These are phyloP conservation scores for Nakaseomyces uthaithaninus DNA, from an alignment of 1,139 yeast genomes.

Conservation along the genomic window DNA sequence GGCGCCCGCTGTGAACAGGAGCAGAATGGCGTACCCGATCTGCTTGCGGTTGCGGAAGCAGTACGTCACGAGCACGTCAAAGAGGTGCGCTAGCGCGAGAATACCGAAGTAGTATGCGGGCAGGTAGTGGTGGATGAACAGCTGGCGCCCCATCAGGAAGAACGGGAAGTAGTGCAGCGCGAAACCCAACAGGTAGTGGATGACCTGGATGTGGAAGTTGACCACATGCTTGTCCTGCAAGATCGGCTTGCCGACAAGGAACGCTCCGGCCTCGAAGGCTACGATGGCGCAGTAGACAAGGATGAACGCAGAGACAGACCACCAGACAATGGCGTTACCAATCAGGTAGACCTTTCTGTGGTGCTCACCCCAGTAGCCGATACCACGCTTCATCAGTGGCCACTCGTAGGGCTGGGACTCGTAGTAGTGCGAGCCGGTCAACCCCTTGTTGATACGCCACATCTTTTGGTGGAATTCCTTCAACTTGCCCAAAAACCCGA, in stretches of 20 bases:
- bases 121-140: slow-evolving; percentile 85
- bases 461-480: slow-evolving; percentile 73
- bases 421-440: slow-evolving; percentile 78
- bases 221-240: slow-evolving; percentile 48
- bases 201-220: slow-evolving; percentile 62
- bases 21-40: slow-evolving; percentile 41
- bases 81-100: slow-evolving; percentile 70
- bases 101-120: slow-evolving; percentile 88
- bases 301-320: slow-evolving; percentile 61
- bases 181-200: slow-evolving; percentile 74
- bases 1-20: slow-evolving; percentile 43
- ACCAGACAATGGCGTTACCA: slow-evolving; percentile 90
- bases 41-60: slow-evolving; percentile 36
- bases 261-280: slow-evolving; percentile 51
- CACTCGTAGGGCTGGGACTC: slow-evolving; percentile 86
- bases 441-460: slow-evolving; percentile 85
- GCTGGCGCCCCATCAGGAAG: slow-evolving; percentile 84
- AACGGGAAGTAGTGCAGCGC: slow-evolving; percentile 78
- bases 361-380: slow-evolving; percentile 83
- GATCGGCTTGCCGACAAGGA: slow-evolving; percentile 60
- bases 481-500: slow-evolving; percentile 62
- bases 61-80: slow-evolving; percentile 57
- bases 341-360: slow-evolving; percentile 74
- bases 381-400: slow-evolving; percentile 86
- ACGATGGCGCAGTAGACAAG: slow-evolving; percentile 47